Evolutionary conservation across 495 filamentous ascomycete species (phyloP), one percentile per base, ranked within the genome.

Genomic region (Aspergillus funiculosus): DNA sequence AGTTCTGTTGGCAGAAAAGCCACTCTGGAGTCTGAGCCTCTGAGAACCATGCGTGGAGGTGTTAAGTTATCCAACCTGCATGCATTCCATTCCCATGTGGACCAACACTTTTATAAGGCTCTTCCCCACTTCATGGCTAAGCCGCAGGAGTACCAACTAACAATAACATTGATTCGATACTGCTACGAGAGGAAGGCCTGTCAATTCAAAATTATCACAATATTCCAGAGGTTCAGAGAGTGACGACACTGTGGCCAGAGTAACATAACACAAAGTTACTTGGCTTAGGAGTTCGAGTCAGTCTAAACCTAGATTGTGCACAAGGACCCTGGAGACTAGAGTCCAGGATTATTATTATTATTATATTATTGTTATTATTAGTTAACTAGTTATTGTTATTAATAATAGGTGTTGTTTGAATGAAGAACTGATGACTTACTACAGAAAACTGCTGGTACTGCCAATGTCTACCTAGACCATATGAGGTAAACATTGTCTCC

Each of bases 51-150:
- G 17, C 39, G 39, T 24, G 37, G 37, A 39, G 37, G 26, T 35
- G 28, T 22, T 27, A 19, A 39, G 17, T 15, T 14, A 24, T 27
- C 37, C 20, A 41, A 39, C 37, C 37, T 48, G 46, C 46, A 48
- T 40, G 27, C 29, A 35, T 48, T 41, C 21, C n/a, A 29, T 22
- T 14, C 13, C 37, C 37, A 48, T 35, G 37, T 41, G 21, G 37
- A 41, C 46, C 21, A 48, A 31, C 14, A 28, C 28, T 28, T 10
- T 10, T 39, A 15, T 41, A 35, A 21, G 29, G 26, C 24, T 41
- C 28, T 41, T 40, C 36, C 46, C 46, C 46, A 38, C 37, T 22
- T 31, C 27, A 8, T 41, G 8, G 27, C 37, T 48, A 36, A 48
- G 46, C 46, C 46, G 46, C 46, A 48, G 37, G 35, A 11, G 7